These are phyloP conservation scores for Debaryomyces sp. DNA, from an alignment of 1,139 yeast species.

Conservation along the genomic window DNA sequence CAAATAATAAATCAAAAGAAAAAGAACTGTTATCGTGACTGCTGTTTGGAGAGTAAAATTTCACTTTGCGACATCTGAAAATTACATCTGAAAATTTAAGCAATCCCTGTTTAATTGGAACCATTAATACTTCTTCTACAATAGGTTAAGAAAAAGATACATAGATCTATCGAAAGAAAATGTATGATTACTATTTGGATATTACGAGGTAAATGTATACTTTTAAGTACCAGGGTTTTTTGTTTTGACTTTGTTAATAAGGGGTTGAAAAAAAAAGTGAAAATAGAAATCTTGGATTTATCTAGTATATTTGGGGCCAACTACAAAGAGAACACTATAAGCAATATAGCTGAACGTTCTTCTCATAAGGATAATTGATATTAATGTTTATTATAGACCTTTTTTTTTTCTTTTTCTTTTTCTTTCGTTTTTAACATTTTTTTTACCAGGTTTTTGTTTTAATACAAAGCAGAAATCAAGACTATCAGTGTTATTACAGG, in stretches of 20 bases:
- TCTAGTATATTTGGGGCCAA: neutral
- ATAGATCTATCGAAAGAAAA: slow-evolving; percentile 6
- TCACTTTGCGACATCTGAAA: slow-evolving; percentile 4
- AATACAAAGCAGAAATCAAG: neutral
- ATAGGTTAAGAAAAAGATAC: slow-evolving; percentile 1
- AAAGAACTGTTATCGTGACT: slow-evolving; percentile 5
- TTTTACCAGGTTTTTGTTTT: slow-evolving; percentile 6
- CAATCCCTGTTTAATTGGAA: slow-evolving; percentile 2
- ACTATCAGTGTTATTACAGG: neutral
- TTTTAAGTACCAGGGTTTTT: neutral
- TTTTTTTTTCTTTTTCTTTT: slow-evolving; percentile 5
- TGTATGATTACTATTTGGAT: slow-evolving; percentile 3
- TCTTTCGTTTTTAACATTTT: slow-evolving; percentile 1
- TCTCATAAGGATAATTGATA: neutral
- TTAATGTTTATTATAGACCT: slow-evolving; percentile 5
- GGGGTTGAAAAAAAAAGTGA: slow-evolving; percentile 5
- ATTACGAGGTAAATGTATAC: neutral
- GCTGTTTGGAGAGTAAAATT: slow-evolving; percentile 1
- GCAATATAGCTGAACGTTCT: neutral
- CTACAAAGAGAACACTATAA: neutral
- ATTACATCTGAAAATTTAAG: slow-evolving; percentile 5
- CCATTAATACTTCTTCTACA: neutral
- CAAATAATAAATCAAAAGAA: neutral
- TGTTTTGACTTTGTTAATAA: neutral
- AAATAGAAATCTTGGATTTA: slow-evolving; percentile 5